These are phyloP conservation scores for Coniferiporia weirii DNA, from an alignment of 1,284 basidiomycete species.

Conservation along the genomic window DNA sequence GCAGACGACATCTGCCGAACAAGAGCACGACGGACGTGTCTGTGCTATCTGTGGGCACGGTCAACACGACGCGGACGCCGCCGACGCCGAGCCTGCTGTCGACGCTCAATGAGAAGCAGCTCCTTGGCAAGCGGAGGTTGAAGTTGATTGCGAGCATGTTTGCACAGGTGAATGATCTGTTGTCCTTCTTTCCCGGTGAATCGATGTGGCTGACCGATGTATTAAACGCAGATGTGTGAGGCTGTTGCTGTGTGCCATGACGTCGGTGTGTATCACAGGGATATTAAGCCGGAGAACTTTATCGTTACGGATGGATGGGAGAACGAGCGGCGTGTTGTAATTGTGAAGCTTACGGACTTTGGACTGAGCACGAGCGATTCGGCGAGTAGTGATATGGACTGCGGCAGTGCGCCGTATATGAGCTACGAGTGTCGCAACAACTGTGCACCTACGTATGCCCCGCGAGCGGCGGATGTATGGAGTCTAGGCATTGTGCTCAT, in stretches of 20 bases:
- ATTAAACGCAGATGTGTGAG: slow-evolving; percentile 82
- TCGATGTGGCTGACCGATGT: background rate
- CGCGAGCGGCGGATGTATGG: slow-evolving; percentile 96
- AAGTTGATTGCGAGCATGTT: slow-evolving; percentile 97
- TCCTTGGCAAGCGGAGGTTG: slow-evolving; percentile 84
- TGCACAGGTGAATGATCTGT: slow-evolving; percentile 32
- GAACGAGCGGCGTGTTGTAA: slow-evolving; percentile 29
- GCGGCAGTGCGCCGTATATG: slow-evolving; percentile 99
- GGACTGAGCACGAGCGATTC: slow-evolving; percentile 88
- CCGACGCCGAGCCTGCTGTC: slow-evolving; percentile 92
- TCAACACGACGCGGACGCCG: slow-evolving; percentile 58
- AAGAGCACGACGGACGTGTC: slow-evolving; percentile 7
- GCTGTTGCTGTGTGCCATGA: slow-evolving; percentile 96
- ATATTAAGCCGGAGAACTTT: slow-evolving; percentile 98
- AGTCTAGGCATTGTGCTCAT: slow-evolving; percentile 97
- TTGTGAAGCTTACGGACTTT: slow-evolving; percentile 95
- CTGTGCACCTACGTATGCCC: slow-evolving; percentile 86
- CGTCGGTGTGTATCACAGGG: slow-evolving; percentile 88
- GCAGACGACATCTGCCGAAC: slow-evolving; percentile 37
- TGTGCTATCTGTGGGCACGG: slow-evolving; percentile 7
- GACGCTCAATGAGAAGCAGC: slow-evolving; percentile 75
- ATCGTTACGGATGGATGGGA: slow-evolving; percentile 80
- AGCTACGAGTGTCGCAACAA: slow-evolving; percentile 99
- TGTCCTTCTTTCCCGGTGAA: background rate
- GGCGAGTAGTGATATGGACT: slow-evolving; percentile 94